A percentile compares a stretch with the other conserved stretches of the same genome.
These are phyloP conservation scores for Aspergillus taichungensis DNA, from an alignment of 495 filamentous ascomycete genomes.

Conservation along the genomic window DNA sequence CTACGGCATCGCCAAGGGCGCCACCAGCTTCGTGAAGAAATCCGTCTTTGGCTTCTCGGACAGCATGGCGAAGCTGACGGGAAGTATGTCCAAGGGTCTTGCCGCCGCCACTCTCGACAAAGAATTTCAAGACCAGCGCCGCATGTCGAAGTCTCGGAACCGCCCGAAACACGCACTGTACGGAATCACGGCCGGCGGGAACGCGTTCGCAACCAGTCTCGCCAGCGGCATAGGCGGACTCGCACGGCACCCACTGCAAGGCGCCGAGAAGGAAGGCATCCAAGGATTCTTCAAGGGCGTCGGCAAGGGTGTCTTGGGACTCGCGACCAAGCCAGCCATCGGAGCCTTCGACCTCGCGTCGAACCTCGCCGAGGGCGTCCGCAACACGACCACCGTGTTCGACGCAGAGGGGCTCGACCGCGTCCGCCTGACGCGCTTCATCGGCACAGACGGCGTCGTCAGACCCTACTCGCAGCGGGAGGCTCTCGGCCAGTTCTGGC, in stretches of 20 bases:
- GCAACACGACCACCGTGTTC: conserved; percentile 97
- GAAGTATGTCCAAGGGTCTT: conserved; percentile 91
- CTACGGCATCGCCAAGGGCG: conserved; percentile 89
- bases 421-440: conserved; percentile 83
- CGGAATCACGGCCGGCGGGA: conserved; percentile 90
- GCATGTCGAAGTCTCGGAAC: conserved; percentile 88
- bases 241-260: conserved; percentile 86
- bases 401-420: conserved; percentile 90
- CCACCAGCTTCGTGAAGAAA: conserved; percentile 95
- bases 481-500: conserved; percentile 95
- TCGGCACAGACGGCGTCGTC: conserved; percentile 85
- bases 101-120: conserved; percentile 94
- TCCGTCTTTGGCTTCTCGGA: conserved; percentile 95
- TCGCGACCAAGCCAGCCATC: conserved; percentile 93
- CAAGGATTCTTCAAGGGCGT: conserved; percentile 95
- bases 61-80: conserved; percentile 92
- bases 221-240: conserved; percentile 89
- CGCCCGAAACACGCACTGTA: conserved; percentile 94
- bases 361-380: conserved; percentile 91
- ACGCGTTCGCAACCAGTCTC: conserved; percentile 85
- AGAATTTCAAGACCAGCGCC: conserved; percentile 92
- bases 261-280: conserved; percentile 90
- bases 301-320: conserved; percentile 84
- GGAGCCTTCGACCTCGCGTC: conserved; percentile 95
- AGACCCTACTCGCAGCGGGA: conserved; percentile 93